Percentiles rank a stretch among this genome's conserved stretches.
Evolutionary conservation across 352 stramenopile species (phyloP).

Genomic region (Peronospora farinosa): DNA sequence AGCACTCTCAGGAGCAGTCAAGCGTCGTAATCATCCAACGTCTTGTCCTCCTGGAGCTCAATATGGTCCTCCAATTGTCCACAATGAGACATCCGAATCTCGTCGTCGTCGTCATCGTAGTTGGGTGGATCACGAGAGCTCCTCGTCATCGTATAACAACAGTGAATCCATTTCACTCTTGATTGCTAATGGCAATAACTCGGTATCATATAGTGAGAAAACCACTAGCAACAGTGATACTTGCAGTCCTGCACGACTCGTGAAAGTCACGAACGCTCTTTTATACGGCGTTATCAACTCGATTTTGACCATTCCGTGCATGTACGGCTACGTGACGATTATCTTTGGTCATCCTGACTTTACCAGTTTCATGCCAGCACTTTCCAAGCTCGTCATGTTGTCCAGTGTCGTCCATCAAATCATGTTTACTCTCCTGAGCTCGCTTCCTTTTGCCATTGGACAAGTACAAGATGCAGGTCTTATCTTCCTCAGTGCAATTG

Average conservation of each 20-base stretch:
- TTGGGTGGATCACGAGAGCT: constrained; percentile 28
- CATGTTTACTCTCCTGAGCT: constrained; percentile 86
- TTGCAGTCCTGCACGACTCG: constrained; percentile 6
- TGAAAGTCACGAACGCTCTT: constrained; percentile 56
- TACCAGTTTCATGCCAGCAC: constrained; percentile 80
- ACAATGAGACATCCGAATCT: constrained; percentile 9
- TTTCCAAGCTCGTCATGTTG: constrained; percentile 94
- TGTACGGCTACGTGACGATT: constrained; percentile 94
- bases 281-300: constrained; percentile 91
- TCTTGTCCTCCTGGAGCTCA: constrained; percentile 18
- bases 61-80: no score
- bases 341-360: constrained; percentile 93
- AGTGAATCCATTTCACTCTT: constrained; percentile 33
- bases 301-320: constrained; percentile 90
- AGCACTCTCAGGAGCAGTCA: constrained; percentile 51
- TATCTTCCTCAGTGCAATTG: constrained; percentile 96
- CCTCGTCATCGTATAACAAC: constrained; percentile 9
- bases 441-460: constrained; percentile 94
- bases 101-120: constrained; percentile 31
- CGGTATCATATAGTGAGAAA: neutral
- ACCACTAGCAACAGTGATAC: neutral
- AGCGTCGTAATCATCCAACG: constrained; percentile 36
- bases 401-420: constrained; percentile 93
- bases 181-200: constrained; percentile 5
- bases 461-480: constrained; percentile 97